Conservation (phyloP, 805 yeast species). For the Candida quercuum region DNA sequence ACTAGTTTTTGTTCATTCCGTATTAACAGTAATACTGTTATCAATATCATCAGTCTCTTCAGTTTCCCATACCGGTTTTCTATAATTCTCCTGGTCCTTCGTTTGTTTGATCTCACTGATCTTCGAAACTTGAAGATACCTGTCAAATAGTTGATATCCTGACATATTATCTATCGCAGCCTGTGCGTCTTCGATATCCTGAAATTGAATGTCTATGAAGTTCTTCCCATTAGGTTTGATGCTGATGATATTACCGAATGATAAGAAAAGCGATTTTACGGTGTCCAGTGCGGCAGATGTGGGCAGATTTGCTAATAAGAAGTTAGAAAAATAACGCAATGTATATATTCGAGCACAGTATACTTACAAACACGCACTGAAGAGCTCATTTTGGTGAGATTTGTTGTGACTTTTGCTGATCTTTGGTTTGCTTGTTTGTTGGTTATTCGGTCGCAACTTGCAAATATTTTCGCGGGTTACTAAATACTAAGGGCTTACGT, state of each 20-base stretch:
- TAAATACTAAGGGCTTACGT: neutral
- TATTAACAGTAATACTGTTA: neutral
- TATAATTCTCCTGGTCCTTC: conserved; percentile 3
- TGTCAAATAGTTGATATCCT: conserved; percentile 15
- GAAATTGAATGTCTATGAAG: conserved; percentile 18
- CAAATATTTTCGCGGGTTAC: neutral
- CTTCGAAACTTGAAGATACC: conserved; percentile 16
- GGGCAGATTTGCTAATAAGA: conserved; percentile 15
- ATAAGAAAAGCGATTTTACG: conserved; percentile 12
- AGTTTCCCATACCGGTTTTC: conserved; percentile 13
- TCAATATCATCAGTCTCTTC: neutral
- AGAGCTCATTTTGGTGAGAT: conserved; percentile 5
- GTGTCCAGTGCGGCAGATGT: conserved; percentile 6
- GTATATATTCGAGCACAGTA: neutral
- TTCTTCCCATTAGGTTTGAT: conserved; percentile 1
- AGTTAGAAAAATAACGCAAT: neutral
- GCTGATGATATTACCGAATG: conserved; percentile 20
- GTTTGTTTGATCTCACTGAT: conserved; percentile 7
- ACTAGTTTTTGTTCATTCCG: too few relatives aligned
- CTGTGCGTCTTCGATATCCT: conserved; percentile 19
- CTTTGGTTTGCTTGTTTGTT: neutral
- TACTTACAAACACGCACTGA: conserved; percentile 3
- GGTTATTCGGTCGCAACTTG: neutral
- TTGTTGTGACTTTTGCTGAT: too few relatives aligned
- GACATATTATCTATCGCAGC: conserved; percentile 21